Evolutionary conservation across 176 grass and related monocot species (phyloP).

Genomic region (Stipa capillata): DNA sequence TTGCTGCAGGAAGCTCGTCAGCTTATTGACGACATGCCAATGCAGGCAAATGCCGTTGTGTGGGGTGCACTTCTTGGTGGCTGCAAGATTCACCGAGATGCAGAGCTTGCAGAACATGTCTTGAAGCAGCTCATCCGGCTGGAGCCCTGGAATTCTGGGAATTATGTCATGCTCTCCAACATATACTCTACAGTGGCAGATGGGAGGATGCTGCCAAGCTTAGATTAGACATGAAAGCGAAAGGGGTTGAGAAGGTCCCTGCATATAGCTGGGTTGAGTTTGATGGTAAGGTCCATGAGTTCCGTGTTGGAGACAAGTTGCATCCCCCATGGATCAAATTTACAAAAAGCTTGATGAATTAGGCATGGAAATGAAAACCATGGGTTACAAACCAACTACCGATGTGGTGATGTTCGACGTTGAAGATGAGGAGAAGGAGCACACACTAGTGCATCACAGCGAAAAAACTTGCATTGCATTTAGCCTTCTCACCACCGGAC

Average conservation of each 20-base stretch:
- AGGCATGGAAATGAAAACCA: conserved; percentile 42
- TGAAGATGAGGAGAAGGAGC: conserved; percentile 62
- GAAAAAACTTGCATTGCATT: conserved; percentile 69
- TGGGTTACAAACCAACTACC: conserved; percentile 52
- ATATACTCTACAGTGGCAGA: conserved; percentile 47
- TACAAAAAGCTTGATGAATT: conserved; percentile 47
- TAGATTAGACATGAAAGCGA: conserved; percentile 43
- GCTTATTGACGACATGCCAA: conserved; percentile 50
- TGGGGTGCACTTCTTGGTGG: conserved; percentile 66
- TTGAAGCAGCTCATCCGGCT: conserved; percentile 54
- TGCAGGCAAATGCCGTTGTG: conserved; percentile 54
- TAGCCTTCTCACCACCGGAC: conserved; percentile 26
- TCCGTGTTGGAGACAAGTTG: conserved; percentile 50
- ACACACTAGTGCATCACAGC: conserved; percentile 56
- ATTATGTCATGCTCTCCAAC: conserved; percentile 62
- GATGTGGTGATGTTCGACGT: conserved; percentile 68
- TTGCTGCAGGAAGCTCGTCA: conserved; percentile 47
- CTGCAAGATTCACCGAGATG: conserved; percentile 43
- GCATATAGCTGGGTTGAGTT: conserved; percentile 63
- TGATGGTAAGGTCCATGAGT: conserved; percentile 45
- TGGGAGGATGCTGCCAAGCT: conserved; percentile 61
- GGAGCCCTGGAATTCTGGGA: conserved; percentile 60
- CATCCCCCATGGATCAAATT: conserved; percentile 40
- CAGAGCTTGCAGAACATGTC: conserved; percentile 36
- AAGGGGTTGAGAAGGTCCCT: conserved; percentile 40